A percentile compares a stretch with the other conserved stretches of the same genome.
Evolutionary conservation across 2,329 filamentous ascomycete species (phyloP).

Genomic region (Pseudocercospora fijiensis): DNA sequence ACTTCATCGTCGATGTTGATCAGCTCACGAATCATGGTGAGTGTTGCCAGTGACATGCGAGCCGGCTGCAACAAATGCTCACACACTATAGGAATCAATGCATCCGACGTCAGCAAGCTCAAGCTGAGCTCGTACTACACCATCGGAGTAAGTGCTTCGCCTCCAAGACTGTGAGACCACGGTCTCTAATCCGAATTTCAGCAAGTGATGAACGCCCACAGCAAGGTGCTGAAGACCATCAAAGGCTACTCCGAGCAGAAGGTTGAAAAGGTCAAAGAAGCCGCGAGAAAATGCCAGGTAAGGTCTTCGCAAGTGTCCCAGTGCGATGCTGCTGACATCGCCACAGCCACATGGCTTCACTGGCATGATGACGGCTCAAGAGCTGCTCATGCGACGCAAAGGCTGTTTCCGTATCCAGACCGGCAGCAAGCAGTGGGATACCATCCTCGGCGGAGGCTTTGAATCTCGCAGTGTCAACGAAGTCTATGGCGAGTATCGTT

Average conservation of each 20-base stretch:
- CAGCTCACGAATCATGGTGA: slow-evolving; percentile 63
- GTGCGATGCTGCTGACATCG: slow-evolving; percentile 14
- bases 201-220: slow-evolving; percentile 61
- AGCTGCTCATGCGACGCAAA: slow-evolving; percentile 62
- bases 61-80: not conserved
- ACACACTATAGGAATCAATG: slow-evolving; percentile 55
- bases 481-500: slow-evolving; percentile 62
- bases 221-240: slow-evolving; percentile 62
- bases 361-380: slow-evolving; percentile 65
- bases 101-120: slow-evolving; percentile 64
- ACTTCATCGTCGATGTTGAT: slow-evolving; percentile 65
- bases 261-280: slow-evolving; percentile 70
- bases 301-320: slow-evolving; percentile 15
- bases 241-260: slow-evolving; percentile 70
- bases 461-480: slow-evolving; percentile 70
- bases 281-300: slow-evolving; percentile 61
- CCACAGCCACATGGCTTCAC: slow-evolving; percentile 53
- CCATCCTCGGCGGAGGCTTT: slow-evolving; percentile 63
- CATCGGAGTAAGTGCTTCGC: slow-evolving; percentile 53
- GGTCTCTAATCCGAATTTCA: slow-evolving; percentile 32
- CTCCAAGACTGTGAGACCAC: not conserved
- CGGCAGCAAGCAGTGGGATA: slow-evolving; percentile 67
- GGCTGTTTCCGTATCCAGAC: slow-evolving; percentile 65
- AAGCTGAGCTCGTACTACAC: slow-evolving; percentile 64
- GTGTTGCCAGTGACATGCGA: not conserved